Conservation (phyloP, 805 yeast species). For the Vanderwaltozyma yarrowii region DNA sequence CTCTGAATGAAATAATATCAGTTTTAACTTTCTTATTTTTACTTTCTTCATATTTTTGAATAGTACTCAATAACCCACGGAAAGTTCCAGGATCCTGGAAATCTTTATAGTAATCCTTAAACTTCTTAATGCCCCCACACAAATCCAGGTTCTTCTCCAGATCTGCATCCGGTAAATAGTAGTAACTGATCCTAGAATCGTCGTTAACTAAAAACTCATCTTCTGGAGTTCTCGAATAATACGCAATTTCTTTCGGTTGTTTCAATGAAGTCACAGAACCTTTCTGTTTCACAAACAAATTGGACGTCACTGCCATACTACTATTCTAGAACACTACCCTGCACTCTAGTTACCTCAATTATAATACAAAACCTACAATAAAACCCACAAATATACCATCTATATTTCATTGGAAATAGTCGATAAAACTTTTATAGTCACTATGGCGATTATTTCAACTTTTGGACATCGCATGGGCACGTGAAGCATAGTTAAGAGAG, state of each 20-base stretch:
- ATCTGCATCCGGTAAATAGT: conserved; percentile 67
- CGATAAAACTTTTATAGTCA: too few species aligned
- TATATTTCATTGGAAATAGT: too few species aligned
- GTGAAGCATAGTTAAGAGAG: too few species aligned
- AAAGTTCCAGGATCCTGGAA: conserved; percentile 36
- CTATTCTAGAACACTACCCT: too few species aligned
- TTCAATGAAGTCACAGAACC: conserved; percentile 59
- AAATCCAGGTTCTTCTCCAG: conserved; percentile 56
- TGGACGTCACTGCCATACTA: conserved; percentile 23
- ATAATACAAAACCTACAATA: too few species aligned
- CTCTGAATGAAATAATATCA: conserved; percentile 77
- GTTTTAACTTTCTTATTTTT: conserved; percentile 36
- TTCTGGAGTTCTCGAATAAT: conserved; percentile 52
- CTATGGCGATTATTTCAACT: too few species aligned
- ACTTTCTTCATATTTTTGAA: conserved; percentile 45
- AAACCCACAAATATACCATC: too few species aligned
- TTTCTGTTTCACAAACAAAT: conserved; percentile 32
- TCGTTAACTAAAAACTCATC: conserved; percentile 41
- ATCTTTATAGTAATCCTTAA: conserved; percentile 42
- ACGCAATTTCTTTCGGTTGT: conserved; percentile 77
- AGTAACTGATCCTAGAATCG: conserved; percentile 53
- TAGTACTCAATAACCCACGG: conserved; percentile 44
- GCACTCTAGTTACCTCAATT: too few species aligned
- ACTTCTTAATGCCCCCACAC: conserved; percentile 50
- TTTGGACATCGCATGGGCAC: too few species aligned